Percentiles rank a stretch among this genome's conserved stretches.
phyloP scores from a whole-genome alignment of 2,329 filamentous ascomycete species.

The Botrytis tulipae region DNA sequence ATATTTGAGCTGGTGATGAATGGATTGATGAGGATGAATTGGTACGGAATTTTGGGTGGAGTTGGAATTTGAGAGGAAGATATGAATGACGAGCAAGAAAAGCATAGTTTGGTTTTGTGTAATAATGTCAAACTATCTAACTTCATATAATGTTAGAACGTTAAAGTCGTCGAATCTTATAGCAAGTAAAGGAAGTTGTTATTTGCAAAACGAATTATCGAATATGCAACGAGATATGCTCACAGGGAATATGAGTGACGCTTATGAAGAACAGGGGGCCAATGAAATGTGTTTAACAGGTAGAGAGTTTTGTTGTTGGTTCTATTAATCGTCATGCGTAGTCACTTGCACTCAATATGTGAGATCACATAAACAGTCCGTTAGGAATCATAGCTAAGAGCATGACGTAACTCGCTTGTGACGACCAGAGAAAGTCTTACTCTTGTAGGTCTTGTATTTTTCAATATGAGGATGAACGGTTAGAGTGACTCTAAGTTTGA shows the following conservation, averaged over 20 bases:
- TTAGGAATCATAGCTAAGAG: not conserved
- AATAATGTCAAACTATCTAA: not conserved
- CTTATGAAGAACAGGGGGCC: not conserved
- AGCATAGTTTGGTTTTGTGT: not conserved
- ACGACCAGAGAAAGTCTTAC: not conserved
- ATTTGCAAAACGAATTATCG: not conserved
- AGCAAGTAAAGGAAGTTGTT: too few relatives aligned
- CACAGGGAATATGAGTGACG: not conserved
- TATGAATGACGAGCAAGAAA: not conserved
- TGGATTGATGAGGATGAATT: not conserved
- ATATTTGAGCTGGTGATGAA: constrained; percentile 23
- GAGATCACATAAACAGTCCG: not conserved
- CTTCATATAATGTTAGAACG: not conserved
- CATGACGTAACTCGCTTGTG: not conserved
- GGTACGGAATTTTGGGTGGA: not conserved
- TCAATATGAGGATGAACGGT: not conserved
- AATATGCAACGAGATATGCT: not conserved
- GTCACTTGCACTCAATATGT: not conserved
- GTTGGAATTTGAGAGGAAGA: not conserved
- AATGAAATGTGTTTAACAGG: not conserved
- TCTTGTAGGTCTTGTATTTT: not conserved
- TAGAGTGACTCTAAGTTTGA: not conserved
- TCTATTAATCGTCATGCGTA: not conserved
- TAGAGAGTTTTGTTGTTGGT: not conserved
- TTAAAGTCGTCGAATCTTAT: not conserved